Evolutionary conservation across 148 eudicot species (phyloP), one percentile per base, ranked within the genome.

Genomic region (Cornus kousa): DNA sequence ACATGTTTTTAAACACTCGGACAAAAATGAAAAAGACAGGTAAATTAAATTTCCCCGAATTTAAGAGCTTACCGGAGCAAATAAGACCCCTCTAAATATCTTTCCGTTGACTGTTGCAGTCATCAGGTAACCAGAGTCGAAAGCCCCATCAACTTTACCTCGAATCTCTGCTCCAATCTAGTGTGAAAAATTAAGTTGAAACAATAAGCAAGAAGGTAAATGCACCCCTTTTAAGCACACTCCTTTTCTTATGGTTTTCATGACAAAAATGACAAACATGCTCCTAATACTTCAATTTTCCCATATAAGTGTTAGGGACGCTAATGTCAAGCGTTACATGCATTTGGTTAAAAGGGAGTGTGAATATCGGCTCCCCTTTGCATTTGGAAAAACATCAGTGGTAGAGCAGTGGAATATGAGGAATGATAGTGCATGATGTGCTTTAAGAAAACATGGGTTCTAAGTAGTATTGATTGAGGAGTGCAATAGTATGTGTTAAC

Each of bases 81-180:
- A 95, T 37, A 95, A 75, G 73, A 95, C 93, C 17, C 99, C 99
- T 85, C 97, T 78, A 76, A 90, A 89, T 20, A 87, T 79, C 79
- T 84, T 92, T 60, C 99, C 99, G 60, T 91, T 90, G 14, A 95
- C 91, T 31, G 82, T 80, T 9, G 99, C 99, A 22, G 97, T 93
- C 94, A 95, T 91, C 62, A 95, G 83, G 85, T 89, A 95, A 67
- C 99, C 99, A 3, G 99, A 91, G 76, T 95, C 99, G 12, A 95
- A 95, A 0, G 90, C 88, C 33, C 97, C 99, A 53, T 95, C 99
- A 24, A 95, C 89, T 76, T 90, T 92, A 24, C 99, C 99, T 5
- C 81, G 92, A 78, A 95, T 88, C 37, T 91, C 97, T 62, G 97
- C 97, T 79, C 99, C 98, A 76, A 95, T 86, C 98, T 93, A 68